phyloP scores from a whole-genome alignment of 2,329 filamentous ascomycete genomes.

The Talaromyces amestolkiae region DNA sequence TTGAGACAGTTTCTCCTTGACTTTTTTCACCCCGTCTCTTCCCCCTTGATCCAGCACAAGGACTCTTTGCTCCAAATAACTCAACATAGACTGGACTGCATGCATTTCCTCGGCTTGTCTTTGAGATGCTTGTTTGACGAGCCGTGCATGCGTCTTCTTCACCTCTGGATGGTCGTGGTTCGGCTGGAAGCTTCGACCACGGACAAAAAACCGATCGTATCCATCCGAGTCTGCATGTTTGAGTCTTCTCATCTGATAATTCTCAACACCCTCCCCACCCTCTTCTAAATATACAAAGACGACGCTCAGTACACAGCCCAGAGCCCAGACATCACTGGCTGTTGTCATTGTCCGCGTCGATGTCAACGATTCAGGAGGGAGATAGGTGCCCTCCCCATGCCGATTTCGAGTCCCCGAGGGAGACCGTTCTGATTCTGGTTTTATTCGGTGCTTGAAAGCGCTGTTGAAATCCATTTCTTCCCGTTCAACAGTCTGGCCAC shows the following conservation, averaged over 20 bases:
- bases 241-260: conserved; percentile 23
- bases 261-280: conserved; percentile 29
- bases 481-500: conserved; percentile 22
- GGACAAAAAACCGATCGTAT: conserved; percentile 19
- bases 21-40: conserved; percentile 22
- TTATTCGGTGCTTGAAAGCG: conserved; percentile 27
- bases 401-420: conserved; percentile 27
- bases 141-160: conserved; percentile 4
- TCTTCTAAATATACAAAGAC: conserved; percentile 39
- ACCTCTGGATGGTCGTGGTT: conserved; percentile 15
- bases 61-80: conserved; percentile 28
- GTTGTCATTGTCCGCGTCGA: conserved; percentile 31
- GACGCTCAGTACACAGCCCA: conserved; percentile 43
- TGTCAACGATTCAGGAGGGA: conserved; percentile 35
- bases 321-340: conserved; percentile 43
- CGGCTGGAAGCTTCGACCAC: conserved; percentile 3
- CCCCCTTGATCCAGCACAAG: conserved; percentile 26
- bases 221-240: conserved; percentile 25
- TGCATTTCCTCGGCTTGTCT: conserved; percentile 24
- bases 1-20: conserved; percentile 24
- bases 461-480: conserved; percentile 30
- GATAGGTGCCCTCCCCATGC: conserved; percentile 37
- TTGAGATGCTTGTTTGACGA: conserved; percentile 17
- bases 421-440: conserved; percentile 17
- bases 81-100: conserved; percentile 27